A percentile compares a stretch with the other conserved stretches of the same genome.
Conservation (phyloP, 2,329 filamentous ascomycete genomes). For the Phaeosphaeriaceae sp. region DNA sequence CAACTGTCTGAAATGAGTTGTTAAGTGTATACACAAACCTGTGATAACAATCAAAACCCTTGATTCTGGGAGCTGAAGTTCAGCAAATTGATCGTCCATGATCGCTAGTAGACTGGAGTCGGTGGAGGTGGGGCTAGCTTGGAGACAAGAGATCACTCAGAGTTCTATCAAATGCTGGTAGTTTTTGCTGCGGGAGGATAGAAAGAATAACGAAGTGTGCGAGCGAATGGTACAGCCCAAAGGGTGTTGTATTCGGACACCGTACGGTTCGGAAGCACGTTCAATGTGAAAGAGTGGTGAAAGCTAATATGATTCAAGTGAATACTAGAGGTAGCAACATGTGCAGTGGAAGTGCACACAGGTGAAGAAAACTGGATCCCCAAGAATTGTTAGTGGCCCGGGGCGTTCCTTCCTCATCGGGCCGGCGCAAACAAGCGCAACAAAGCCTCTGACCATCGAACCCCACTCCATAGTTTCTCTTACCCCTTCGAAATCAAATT, state of each 20-base stretch:
- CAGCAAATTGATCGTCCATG: conserved; percentile 37
- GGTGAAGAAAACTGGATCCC: neutral
- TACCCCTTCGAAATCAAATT: conserved; percentile 26
- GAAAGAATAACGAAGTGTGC: neutral
- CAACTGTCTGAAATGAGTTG: neutral
- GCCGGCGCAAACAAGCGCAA: conserved; percentile 14
- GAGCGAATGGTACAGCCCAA: no score
- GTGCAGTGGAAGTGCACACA: neutral
- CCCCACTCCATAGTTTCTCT: conserved; percentile 1
- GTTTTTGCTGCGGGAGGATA: neutral
- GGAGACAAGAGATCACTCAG: neutral
- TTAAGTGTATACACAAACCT: conserved; percentile 53
- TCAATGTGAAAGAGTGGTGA: neutral
- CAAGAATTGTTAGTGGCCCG: conserved; percentile 9
- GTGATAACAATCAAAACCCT: conserved; percentile 90
- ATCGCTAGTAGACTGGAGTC: neutral
- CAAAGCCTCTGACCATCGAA: conserved; percentile 6
- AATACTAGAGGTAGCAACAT: neutral
- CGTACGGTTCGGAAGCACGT: neutral
- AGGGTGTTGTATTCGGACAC: no score
- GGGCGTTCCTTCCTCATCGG: conserved; percentile 20
- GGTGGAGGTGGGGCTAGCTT: neutral
- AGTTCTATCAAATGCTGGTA: neutral
- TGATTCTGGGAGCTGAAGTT: conserved; percentile 67
- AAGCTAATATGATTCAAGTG: neutral